Evolutionary conservation across 176 grass and related monocot species (phyloP), one percentile per base, ranked within the genome.

Genomic region (Alloteropsis semialata): DNA sequence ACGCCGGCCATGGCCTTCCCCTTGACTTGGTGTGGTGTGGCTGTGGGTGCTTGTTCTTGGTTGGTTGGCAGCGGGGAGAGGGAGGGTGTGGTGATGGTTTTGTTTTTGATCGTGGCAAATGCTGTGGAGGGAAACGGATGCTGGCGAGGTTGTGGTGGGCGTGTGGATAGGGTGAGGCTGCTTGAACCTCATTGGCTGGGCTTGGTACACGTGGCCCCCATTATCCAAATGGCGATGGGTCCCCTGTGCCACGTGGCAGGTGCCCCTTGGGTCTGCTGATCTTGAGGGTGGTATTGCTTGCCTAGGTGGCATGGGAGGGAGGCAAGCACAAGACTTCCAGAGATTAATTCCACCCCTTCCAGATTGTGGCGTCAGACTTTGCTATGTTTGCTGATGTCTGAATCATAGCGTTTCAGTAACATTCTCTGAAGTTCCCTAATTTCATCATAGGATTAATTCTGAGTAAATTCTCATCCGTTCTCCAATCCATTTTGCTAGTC

Each of bases 111-210:
- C 63, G 61, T 17, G 75, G 68, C 29, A 61, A 29, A 29, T 43
- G 36, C 1, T 15, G 78, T 65, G 79, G 76, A 55, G 54, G 61
- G 46, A 53, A 65, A 69, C 41, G 61, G 25, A 64, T 4, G 83
- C 58, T 14, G 45, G 32, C 18, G 38, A 43, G 64, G 27, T 72
- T 90, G 90, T 87, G 92, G 82, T 86, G 53, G 84, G 78, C 75
- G 92, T 88, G 93, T 90, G 93, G 96, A 99, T 99, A 99, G 90
- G 93, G 87, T 96, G 93, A 96, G 96, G 90, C 92, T 85, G 82
- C 87, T 85, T 36, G 19, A 2, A 77, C 25, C 69, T 66, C 79
- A 93, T 99, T 94, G 96, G 85, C 33, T 67, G 45, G 60, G 24
- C 28, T 22, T 50, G 17, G 28, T 24, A 39, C 38, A 49, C 28